A percentile compares a stretch with the other conserved stretches of the same genome.
These are phyloP conservation scores for Auriscalpium vulgare DNA, from an alignment of 768 basidiomycete genomes.

Conservation along the genomic window DNA sequence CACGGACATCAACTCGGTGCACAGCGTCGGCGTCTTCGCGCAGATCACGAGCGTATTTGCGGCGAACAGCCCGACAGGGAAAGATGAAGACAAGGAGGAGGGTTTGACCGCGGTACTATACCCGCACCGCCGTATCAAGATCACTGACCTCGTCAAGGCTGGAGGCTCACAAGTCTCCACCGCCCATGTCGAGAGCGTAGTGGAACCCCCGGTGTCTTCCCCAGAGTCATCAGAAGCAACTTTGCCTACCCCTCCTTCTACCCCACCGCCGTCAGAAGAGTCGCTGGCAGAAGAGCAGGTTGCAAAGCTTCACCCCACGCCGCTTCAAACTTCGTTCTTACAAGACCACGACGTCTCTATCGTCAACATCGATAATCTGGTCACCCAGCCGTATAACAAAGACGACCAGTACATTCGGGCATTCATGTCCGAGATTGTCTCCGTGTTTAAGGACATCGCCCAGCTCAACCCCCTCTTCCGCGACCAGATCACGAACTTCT, in stretches of 20 bases:
- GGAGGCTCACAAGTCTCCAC: constrained; percentile 32
- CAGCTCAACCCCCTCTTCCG: constrained; percentile 96
- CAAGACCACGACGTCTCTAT: constrained; percentile 79
- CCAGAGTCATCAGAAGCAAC: constrained; percentile 41
- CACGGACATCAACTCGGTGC: constrained; percentile 78
- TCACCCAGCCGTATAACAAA: constrained; percentile 77
- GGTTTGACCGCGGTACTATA: constrained; percentile 93
- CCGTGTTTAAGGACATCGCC: constrained; percentile 97
- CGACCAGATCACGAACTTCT: constrained; percentile 95
- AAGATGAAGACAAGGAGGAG: constrained; percentile 74
- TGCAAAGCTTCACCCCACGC: constrained; percentile 23
- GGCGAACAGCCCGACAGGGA: constrained; percentile 41
- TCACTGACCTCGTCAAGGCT: constrained; percentile 78
- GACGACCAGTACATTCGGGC: constrained; percentile 94
- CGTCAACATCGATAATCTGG: constrained; percentile 80
- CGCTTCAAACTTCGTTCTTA: constrained; percentile 78
- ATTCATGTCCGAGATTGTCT: constrained; percentile 93
- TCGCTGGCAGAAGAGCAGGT: constrained; percentile 1
- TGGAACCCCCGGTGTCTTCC: constrained; percentile 23
- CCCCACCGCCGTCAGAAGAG: constrained; percentile 14
- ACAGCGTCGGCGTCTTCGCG: constrained; percentile 91
- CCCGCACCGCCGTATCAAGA: constrained; percentile 84
- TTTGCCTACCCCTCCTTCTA: constrained; percentile 37
- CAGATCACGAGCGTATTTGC: constrained; percentile 93
- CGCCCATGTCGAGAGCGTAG: constrained; percentile 27